phyloP scores from a whole-genome alignment of 2,329 filamentous ascomycete genomes.

The Colletotrichum destructivum region DNA sequence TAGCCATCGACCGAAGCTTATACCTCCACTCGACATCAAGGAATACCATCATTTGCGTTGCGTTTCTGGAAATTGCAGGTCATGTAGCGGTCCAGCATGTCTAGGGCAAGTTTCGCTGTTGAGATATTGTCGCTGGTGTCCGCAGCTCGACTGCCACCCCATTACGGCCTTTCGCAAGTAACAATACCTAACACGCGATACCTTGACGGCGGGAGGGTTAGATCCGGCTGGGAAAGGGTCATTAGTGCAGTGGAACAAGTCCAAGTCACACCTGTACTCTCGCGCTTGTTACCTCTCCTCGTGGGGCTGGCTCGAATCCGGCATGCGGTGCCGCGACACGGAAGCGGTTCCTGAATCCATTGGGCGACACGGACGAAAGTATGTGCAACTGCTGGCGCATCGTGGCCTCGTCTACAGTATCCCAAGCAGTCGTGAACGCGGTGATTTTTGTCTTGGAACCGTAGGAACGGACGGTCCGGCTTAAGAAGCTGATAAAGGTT shows the following conservation, averaged over 20 bases:
- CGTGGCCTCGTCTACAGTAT: neutral
- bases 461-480: neutral
- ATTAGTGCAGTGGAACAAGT: constrained; percentile 1
- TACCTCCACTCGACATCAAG: too few species aligned
- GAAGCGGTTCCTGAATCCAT: neutral
- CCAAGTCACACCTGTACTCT: constrained; percentile 9
- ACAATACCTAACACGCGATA: neutral
- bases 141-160: neutral
- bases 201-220: neutral
- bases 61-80: neutral
- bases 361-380: constrained; percentile 9
- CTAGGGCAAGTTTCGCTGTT: too few species aligned
- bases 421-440: neutral
- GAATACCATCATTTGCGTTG: neutral
- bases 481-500: neutral
- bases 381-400: constrained; percentile 25
- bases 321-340: constrained; percentile 16
- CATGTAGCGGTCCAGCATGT: neutral
- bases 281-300: neutral
- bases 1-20: neutral
- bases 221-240: neutral
- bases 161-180: neutral
- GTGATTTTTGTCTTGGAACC: too few species aligned
- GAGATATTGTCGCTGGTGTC: neutral
- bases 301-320: neutral